Conservation (phyloP, 108 stramenopile species). For the Mediolabrus comicus region DNA sequence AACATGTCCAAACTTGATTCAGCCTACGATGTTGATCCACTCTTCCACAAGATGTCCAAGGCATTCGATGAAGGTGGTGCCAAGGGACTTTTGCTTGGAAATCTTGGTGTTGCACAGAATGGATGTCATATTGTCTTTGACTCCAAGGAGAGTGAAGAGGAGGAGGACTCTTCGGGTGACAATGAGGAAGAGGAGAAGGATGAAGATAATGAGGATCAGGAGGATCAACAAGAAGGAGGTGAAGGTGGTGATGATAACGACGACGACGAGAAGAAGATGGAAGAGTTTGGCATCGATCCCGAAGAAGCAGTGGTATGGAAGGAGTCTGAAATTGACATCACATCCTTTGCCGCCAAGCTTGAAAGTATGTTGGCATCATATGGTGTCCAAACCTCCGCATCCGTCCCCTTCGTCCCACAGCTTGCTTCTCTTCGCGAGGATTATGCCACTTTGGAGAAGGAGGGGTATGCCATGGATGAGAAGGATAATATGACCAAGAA, state of each 20-base stretch:
- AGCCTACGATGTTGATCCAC: slow-evolving; percentile 95
- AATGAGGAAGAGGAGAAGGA: slow-evolving; percentile 20
- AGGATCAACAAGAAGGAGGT: neutral
- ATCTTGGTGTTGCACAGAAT: slow-evolving; percentile 79
- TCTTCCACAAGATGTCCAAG: slow-evolving; percentile 98
- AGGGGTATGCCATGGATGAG: slow-evolving; percentile 63
- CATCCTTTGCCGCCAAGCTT: slow-evolving; percentile 51
- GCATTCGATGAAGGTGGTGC: slow-evolving; percentile 98
- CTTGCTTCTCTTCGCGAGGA: slow-evolving; percentile 65
- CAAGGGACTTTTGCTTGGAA: slow-evolving; percentile 92
- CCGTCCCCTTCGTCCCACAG: slow-evolving; percentile 79
- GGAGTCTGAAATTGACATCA: slow-evolving; percentile 60
- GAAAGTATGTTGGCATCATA: slow-evolving; percentile 39
- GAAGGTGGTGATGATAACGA: slow-evolving; percentile 6
- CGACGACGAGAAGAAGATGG: slow-evolving; percentile 6
- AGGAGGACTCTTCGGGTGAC: neutral
- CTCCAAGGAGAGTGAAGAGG: slow-evolving; percentile 48
- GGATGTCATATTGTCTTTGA: slow-evolving; percentile 94
- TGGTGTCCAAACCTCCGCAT: slow-evolving; percentile 33
- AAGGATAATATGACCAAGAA: slow-evolving; percentile 10
- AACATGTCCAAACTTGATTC: slow-evolving; percentile 90
- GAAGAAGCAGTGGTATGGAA: slow-evolving; percentile 13
- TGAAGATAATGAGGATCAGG: neutral
- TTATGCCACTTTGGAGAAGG: slow-evolving; percentile 53
- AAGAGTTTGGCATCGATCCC: slow-evolving; percentile 10